Evolutionary conservation across 805 yeast species (phyloP).

Genomic region (Nadsonia fulvescens): DNA sequence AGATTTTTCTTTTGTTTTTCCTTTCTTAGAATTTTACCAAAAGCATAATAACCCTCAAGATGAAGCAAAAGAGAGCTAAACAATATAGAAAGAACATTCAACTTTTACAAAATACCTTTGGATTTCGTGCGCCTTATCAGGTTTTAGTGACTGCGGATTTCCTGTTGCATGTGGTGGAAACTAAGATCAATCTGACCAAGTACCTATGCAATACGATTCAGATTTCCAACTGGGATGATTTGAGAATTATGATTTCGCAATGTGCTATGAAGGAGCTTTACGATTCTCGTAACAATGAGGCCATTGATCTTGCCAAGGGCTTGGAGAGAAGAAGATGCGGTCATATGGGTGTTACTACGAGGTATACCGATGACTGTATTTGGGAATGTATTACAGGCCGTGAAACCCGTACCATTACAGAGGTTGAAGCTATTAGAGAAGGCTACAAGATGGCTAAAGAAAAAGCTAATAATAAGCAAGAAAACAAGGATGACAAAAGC

Average conservation of each 20-base stretch:
- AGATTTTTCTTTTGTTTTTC: no score
- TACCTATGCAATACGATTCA: constrained; percentile 71
- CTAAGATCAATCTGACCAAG: constrained; percentile 63
- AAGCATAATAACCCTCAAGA: no score
- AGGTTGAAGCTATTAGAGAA: no score
- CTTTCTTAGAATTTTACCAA: no score
- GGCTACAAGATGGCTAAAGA: constrained; percentile 3
- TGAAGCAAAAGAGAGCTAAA: constrained; percentile 96
- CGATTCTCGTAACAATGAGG: constrained; percentile 48
- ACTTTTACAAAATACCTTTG: constrained; percentile 68
- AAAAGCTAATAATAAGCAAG: constrained; percentile 3
- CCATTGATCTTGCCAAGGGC: constrained; percentile 62
- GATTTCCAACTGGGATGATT: constrained; percentile 36
- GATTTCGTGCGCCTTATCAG: constrained; percentile 88
- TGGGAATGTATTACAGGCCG: no score
- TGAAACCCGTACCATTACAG: no score
- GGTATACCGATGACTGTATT: no score
- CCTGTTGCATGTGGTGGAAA: constrained; percentile 42
- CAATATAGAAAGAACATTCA: constrained; percentile 85
- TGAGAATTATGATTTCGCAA: constrained; percentile 78
- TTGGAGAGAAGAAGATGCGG: constrained; percentile 89
- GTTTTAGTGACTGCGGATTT: constrained; percentile 71
- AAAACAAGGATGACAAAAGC: constrained; percentile 8
- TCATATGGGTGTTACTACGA: constrained; percentile 52
- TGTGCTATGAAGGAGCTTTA: constrained; percentile 85